phyloP scores from a whole-genome alignment of 768 basidiomycete genomes.

The Auricularia sp. region DNA sequence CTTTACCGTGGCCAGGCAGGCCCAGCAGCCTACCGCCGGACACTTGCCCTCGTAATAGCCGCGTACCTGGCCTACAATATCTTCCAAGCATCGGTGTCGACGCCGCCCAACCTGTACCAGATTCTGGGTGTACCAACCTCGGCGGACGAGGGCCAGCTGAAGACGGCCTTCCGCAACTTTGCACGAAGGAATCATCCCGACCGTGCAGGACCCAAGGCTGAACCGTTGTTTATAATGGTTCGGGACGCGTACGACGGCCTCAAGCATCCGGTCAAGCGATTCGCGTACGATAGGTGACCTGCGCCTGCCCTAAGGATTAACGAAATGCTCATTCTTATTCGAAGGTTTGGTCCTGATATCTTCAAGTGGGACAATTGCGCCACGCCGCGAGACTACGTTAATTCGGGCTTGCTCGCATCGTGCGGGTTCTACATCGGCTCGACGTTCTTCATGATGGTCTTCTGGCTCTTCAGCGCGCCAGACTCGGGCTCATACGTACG shows the following conservation, averaged over 20 bases:
- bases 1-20: constrained; percentile 34
- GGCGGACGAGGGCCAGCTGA: constrained; percentile 60
- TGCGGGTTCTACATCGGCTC: constrained; percentile 60
- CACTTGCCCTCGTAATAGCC: constrained; percentile 54
- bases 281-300: constrained; percentile 73
- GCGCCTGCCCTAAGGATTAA: too few relatives aligned
- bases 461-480: constrained; percentile 49
- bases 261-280: constrained; percentile 65
- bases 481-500: constrained; percentile 60
- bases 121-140: constrained; percentile 51
- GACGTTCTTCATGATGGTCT: constrained; percentile 46
- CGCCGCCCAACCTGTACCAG: constrained; percentile 67
- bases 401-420: constrained; percentile 51
- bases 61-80: constrained; percentile 61
- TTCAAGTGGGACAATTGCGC: constrained; percentile 55
- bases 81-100: constrained; percentile 27
- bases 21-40: constrained; percentile 49
- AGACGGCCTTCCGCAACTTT: constrained; percentile 64
- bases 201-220: constrained; percentile 41
- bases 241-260: constrained; percentile 70
- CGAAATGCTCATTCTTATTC: constrained; percentile 1
- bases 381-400: constrained; percentile 62
- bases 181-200: constrained; percentile 73
- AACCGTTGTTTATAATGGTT: constrained; percentile 57
- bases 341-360: constrained; percentile 70